Conservation (phyloP, 306 rosid genomes). For the Spatholobus suberectus region DNA sequence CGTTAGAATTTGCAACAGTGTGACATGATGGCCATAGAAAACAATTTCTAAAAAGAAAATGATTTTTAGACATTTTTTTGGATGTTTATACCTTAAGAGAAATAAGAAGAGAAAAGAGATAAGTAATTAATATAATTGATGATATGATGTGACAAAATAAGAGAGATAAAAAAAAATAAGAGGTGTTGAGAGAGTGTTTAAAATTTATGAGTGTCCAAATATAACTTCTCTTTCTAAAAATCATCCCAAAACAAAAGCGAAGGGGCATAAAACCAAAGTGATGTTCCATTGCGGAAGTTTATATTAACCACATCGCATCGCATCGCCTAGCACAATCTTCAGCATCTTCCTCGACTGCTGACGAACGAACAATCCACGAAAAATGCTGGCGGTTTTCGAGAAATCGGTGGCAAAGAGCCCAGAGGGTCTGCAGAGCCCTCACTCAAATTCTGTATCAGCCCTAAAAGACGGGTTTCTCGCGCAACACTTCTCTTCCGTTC, state of each 20-base stretch:
- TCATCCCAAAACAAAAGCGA: background rate
- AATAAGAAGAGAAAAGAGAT: too few relatives aligned
- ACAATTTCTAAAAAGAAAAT: too few relatives aligned
- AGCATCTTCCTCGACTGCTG: background rate
- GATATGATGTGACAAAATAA: too few relatives aligned
- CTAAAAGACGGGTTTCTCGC: conserved; percentile 76
- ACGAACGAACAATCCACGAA: conserved; percentile 38
- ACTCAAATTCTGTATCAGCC: conserved; percentile 65
- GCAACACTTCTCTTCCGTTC: conserved; percentile 63
- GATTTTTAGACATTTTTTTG: too few relatives aligned
- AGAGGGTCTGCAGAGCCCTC: conserved; percentile 71
- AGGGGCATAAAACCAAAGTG: conserved; percentile 43
- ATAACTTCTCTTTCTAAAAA: conserved; percentile 6
- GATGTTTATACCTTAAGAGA: too few relatives aligned
- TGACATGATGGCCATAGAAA: background rate
- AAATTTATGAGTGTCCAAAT: too few relatives aligned
- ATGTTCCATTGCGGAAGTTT: background rate
- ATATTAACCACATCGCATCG: conserved; percentile 21
- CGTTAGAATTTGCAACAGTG: background rate
- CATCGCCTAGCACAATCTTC: background rate
- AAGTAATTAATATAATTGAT: too few relatives aligned
- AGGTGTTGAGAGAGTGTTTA: too few relatives aligned
- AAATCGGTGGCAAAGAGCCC: conserved; percentile 91
- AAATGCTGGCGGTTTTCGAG: conserved; percentile 92
- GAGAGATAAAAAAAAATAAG: too few relatives aligned